Evolutionary conservation across 306 rosid species (phyloP).

Genomic region (Pyrus betulifolia): DNA sequence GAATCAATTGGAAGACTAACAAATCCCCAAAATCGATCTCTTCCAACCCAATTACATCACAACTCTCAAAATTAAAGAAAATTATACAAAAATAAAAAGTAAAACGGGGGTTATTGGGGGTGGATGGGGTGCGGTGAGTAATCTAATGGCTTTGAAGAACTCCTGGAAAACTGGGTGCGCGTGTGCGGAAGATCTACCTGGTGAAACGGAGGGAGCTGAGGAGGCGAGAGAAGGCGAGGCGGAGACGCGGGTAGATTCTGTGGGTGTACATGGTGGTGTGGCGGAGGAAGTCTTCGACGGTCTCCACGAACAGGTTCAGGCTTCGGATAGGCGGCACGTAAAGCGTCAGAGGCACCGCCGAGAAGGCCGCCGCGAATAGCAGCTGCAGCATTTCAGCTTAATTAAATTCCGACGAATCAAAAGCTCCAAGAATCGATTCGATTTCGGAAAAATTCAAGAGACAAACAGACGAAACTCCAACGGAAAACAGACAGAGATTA

Average conservation of each 20-base stretch:
- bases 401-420: not conserved
- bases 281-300: conserved; percentile 42
- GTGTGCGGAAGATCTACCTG: conserved; percentile 19
- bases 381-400: conserved; percentile 54
- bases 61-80: not conserved
- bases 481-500: not conserved
- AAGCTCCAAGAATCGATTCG: not conserved
- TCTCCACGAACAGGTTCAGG: conserved; percentile 57
- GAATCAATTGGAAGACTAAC: not conserved
- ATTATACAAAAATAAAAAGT: not conserved
- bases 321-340: conserved; percentile 85
- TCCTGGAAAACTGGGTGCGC: not conserved
- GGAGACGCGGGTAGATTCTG: conserved; percentile 45
- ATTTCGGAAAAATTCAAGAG: not conserved
- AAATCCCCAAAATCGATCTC: conserved; percentile 5
- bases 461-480: not conserved
- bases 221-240: conserved; percentile 57
- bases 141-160: not conserved
- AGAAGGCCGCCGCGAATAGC: conserved; percentile 77
- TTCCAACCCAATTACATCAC: not conserved
- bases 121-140: not conserved
- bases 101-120: not conserved
- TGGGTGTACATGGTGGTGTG: conserved; percentile 33
- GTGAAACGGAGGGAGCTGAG: conserved; percentile 31
- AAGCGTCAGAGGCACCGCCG: conserved; percentile 78